Percentiles rank a stretch among this genome's conserved stretches.
Evolutionary conservation across 2,329 filamentous ascomycete species (phyloP).

Genomic region (Alternaria ethzedia): DNA sequence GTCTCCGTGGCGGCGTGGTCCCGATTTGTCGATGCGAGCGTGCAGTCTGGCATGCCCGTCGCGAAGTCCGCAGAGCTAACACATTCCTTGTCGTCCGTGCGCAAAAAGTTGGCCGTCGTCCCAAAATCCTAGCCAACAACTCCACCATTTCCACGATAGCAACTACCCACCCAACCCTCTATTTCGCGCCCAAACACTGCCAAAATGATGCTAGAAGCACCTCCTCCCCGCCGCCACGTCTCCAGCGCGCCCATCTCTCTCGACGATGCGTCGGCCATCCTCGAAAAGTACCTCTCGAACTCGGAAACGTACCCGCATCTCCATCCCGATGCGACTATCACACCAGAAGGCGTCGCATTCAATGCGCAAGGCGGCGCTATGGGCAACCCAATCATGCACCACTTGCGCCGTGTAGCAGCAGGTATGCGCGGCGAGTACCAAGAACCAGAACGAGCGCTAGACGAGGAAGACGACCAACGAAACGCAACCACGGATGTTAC

Average conservation of each 20-base stretch:
- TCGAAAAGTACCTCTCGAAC: slow-evolving; percentile 51
- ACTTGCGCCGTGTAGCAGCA: slow-evolving; percentile 60
- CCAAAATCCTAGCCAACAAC: not conserved
- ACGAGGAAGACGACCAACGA: slow-evolving; percentile 42
- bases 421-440: slow-evolving; percentile 60
- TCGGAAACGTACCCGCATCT: slow-evolving; percentile 52
- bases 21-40: not conserved
- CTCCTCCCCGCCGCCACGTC: slow-evolving; percentile 47
- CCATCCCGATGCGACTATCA: slow-evolving; percentile 57
- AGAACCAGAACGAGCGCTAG: slow-evolving; percentile 52
- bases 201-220: slow-evolving; percentile 41
- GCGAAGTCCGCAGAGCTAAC: slow-evolving; percentile 25
- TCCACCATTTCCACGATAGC: not conserved
- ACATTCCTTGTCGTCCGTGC: slow-evolving; percentile 32
- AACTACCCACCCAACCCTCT: not conserved
- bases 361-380: slow-evolving; percentile 51
- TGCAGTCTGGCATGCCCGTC: slow-evolving; percentile 4
- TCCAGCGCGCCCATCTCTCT: slow-evolving; percentile 40
- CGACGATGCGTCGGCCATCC: slow-evolving; percentile 40
- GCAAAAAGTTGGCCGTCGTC: slow-evolving; percentile 33
- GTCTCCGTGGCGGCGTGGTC: not conserved
- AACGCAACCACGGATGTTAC: not conserved
- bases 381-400: slow-evolving; percentile 59
- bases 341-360: slow-evolving; percentile 51
- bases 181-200: not conserved